phyloP scores from a whole-genome alignment of 2,329 filamentous ascomycete species.

The Xylariales sp. region DNA sequence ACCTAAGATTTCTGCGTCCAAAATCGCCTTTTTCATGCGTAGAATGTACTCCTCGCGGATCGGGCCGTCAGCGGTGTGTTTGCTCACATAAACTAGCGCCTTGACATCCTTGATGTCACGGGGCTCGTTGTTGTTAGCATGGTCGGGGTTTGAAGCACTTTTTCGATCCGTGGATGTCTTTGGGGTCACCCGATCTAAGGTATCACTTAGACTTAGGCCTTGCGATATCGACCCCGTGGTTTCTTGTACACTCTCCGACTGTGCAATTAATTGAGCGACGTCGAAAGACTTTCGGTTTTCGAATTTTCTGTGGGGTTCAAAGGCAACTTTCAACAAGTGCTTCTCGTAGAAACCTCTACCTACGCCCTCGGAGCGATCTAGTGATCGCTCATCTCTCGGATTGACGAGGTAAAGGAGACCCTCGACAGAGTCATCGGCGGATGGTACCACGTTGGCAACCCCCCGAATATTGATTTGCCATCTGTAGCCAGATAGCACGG shows the following conservation, averaged over 20 bases:
- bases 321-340: slow-evolving; percentile 3
- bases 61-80: too few relatives aligned
- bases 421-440: slow-evolving; percentile 19
- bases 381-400: neutral
- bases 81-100: slow-evolving; percentile 9
- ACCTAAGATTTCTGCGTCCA: slow-evolving; percentile 4
- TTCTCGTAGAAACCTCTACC: slow-evolving; percentile 12
- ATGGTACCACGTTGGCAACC: slow-evolving; percentile 17
- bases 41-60: too few relatives aligned
- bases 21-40: too few relatives aligned
- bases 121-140: neutral
- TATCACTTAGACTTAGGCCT: neutral
- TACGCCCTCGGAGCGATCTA: slow-evolving; percentile 17
- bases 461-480: slow-evolving; percentile 25
- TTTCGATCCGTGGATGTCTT: neutral
- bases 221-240: neutral
- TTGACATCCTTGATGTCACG: neutral
- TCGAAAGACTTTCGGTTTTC: neutral
- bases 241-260: neutral
- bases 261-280: slow-evolving; percentile 9
- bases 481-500: slow-evolving; percentile 5
- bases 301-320: slow-evolving; percentile 6
- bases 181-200: neutral
- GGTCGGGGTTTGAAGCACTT: neutral
- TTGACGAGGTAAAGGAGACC: slow-evolving; percentile 20